These are phyloP conservation scores for Xerocomus potaroensis DNA, from an alignment of 768 basidiomycete species.

Conservation along the genomic window DNA sequence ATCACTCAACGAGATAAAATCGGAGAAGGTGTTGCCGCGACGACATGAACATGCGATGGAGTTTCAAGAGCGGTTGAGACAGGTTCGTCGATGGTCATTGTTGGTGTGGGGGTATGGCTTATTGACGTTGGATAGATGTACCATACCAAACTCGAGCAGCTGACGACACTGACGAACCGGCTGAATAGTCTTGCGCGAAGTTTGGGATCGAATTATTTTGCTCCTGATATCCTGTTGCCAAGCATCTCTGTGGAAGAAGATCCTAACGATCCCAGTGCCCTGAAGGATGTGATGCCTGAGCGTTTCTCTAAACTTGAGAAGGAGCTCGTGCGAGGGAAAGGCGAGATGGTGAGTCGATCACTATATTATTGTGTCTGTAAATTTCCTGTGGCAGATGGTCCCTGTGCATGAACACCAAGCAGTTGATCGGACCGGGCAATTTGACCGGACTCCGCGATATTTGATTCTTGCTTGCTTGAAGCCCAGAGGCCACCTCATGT, in stretches of 20 bases:
- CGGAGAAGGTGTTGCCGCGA: constrained; percentile 67
- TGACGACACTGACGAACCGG: constrained; percentile 66
- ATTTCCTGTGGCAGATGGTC: not conserved
- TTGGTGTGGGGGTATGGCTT: not conserved
- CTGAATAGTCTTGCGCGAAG: constrained; percentile 55
- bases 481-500: not conserved
- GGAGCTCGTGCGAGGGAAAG: constrained; percentile 78
- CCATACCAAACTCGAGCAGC: constrained; percentile 73
- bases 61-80: constrained; percentile 74
- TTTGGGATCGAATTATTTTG: constrained; percentile 56
- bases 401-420: not conserved
- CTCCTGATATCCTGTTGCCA: constrained; percentile 51
- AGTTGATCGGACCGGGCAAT: not conserved
- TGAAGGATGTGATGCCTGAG: constrained; percentile 75
- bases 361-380: not conserved
- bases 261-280: constrained; percentile 34
- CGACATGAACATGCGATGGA: constrained; percentile 65
- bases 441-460: not conserved
- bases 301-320: constrained; percentile 78
- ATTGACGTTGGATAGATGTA: constrained; percentile 45
- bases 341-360: constrained; percentile 67
- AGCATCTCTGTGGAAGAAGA: constrained; percentile 40
- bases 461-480: not conserved
- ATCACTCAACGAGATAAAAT: constrained; percentile 60
- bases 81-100: constrained; percentile 45